These are phyloP conservation scores for Arabidopsis suecica DNA, from an alignment of 345 rosid species.

Conservation along the genomic window DNA sequence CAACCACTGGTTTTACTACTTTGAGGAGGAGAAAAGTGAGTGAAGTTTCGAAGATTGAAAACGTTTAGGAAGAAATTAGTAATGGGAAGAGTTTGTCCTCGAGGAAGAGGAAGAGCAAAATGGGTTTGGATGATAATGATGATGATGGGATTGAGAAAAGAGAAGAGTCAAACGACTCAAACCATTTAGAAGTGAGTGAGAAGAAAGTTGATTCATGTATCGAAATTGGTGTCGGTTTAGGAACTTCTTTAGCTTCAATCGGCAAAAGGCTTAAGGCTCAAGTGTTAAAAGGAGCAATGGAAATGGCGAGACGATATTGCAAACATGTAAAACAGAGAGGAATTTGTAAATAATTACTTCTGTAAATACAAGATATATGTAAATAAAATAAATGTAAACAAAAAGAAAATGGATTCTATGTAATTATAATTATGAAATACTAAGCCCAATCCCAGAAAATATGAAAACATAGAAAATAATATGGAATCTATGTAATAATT, in stretches of 20 bases:
- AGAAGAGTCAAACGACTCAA: constrained; percentile 15
- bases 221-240: constrained; percentile 31
- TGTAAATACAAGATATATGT: too few species aligned
- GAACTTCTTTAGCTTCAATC: constrained; percentile 32
- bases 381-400: too few species aligned
- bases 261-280: constrained; percentile 40
- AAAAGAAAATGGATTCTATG: too few species aligned
- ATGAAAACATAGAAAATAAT: too few species aligned
- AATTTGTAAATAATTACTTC: constrained; percentile 28
- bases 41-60: constrained; percentile 20
- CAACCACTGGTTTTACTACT: constrained; percentile 20
- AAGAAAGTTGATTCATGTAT: constrained; percentile 17
- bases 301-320: constrained; percentile 36
- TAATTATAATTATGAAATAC: too few species aligned
- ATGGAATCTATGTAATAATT: too few species aligned
- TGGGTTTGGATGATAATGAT: constrained; percentile 14
- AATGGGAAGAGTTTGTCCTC: constrained; percentile 18
- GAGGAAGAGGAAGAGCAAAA: constrained; percentile 40
- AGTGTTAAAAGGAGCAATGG: constrained; percentile 14
- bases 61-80: constrained; percentile 35
- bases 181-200: constrained; percentile 28
- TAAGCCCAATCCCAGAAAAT: too few species aligned
- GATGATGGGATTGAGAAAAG: constrained; percentile 25
- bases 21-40: constrained; percentile 30
- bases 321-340: constrained; percentile 63